Evolutionary conservation across 1,284 basidiomycete genomes (phyloP), one percentile per base, ranked within the genome.

Genomic region (Coriolopsis trogii): DNA sequence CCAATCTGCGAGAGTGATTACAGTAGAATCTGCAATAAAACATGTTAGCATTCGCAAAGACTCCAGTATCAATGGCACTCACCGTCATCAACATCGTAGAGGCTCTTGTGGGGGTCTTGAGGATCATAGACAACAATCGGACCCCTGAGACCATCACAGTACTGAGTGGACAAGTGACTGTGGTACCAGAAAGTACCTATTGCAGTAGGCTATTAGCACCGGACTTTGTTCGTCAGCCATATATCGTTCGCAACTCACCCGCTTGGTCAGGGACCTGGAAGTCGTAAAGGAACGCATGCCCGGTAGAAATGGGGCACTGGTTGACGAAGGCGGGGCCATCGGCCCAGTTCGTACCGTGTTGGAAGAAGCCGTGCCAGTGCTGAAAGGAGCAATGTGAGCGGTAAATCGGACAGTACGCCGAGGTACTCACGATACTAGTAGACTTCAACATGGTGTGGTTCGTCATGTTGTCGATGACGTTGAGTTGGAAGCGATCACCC

Each of bases 271-370:
- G 60, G 4, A 62, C 62, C 23, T 56, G 58, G 54, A 73, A 66
- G 30, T 69, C 58, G 47, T 74, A 82, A 15, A 74, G 70, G 68
- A 79, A 82, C 12, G 68, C 70, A 10, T 69, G 53, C 0, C 71
- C 69, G 0, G 77, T 69, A 4, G 73, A 67, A 47, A 84, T 79
- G 3, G 79, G 78, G 58, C 82, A 84, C 58, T 80, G 77, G 34
- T 69, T 75, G 24, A 79, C 67, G 41, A 70, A 70, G 0, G 69
- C 61, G 5, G 61, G 53, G 6, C 71, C 70, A 26, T 72, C 71
- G 5, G 67, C 68, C 55, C 63, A 67, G 36, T 61, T 66, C 0
- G 69, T 67, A 58, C 59, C 61, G 43, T 49, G 60, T 64, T 61
- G 70, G 38, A 65, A 67, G 33, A 72, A 45, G 2, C 68, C 68